Percentiles rank a stretch among this genome's conserved stretches.
Evolutionary conservation across 192 early-diverging fungal genomes (phyloP).

Genomic region (Funneliformis geosporum): DNA sequence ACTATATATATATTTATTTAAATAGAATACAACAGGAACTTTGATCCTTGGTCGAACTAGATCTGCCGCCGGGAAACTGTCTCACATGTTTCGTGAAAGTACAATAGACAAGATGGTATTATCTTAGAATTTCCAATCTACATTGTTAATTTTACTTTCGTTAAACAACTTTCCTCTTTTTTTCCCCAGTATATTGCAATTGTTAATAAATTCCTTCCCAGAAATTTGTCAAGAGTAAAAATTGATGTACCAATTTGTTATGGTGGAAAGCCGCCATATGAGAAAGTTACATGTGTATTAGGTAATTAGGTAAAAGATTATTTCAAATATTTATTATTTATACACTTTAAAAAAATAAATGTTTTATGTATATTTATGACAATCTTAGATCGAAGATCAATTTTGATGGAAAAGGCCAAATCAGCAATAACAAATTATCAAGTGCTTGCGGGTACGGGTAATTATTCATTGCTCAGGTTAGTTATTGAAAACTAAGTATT

Average conservation of each 20-base stretch:
- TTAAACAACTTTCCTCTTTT: neutral
- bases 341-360: neutral
- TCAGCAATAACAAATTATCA: neutral
- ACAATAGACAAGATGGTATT: neutral
- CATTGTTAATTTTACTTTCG: neutral
- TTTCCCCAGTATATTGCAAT: neutral
- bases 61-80: conserved; percentile 2
- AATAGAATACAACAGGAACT: neutral
- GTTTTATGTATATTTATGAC: neutral
- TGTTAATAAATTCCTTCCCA: conserved; percentile 5
- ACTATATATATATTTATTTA: too few species aligned
- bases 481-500: neutral
- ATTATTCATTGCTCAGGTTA: conserved; percentile 1
- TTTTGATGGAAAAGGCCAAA: neutral
- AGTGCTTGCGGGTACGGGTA: neutral
- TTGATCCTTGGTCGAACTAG: neutral
- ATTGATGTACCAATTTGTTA: neutral
- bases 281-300: neutral
- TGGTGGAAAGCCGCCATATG: neutral
- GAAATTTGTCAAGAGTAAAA: neutral
- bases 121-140: neutral
- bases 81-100: conserved; percentile 3
- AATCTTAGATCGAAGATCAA: neutral
- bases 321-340: neutral
- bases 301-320: neutral